Conservation (phyloP, 2,329 filamentous ascomycete species). For the Colletotrichum aenigma region DNA sequence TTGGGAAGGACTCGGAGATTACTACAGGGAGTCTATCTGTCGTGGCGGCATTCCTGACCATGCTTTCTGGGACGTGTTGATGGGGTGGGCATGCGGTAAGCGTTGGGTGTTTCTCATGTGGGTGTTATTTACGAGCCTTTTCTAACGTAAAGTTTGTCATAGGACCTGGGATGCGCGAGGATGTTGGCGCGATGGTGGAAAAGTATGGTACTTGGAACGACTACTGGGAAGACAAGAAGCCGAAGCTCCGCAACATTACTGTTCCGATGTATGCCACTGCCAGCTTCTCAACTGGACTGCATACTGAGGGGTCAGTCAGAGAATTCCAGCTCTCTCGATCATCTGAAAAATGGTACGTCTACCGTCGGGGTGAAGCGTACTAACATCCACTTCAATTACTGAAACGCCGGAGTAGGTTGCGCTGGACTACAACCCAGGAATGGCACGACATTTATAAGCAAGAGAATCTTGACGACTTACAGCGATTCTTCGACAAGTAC, state of each 20-base stretch:
- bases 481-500: neutral
- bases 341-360: neutral
- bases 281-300: neutral
- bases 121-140: neutral
- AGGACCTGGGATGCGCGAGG: slow-evolving; percentile 22
- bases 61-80: slow-evolving; percentile 22
- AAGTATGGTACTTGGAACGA: slow-evolving; percentile 20
- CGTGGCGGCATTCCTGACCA: slow-evolving; percentile 25
- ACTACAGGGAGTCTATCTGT: slow-evolving; percentile 23
- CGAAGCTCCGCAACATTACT: slow-evolving; percentile 20
- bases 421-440: neutral
- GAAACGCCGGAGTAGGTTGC: neutral
- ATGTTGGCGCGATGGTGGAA: slow-evolving; percentile 21
- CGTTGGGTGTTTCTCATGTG: neutral
- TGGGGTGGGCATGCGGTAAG: neutral
- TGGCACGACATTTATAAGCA: neutral
- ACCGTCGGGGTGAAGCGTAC: neutral
- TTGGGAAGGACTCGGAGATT: slow-evolving; percentile 42
- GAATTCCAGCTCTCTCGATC: neutral
- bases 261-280: slow-evolving; percentile 24
- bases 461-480: neutral
- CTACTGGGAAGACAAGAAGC: slow-evolving; percentile 25
- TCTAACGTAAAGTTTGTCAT: neutral
- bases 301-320: neutral
- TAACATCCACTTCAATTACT: neutral